These are phyloP conservation scores for Syncephalastrum sp. DNA, from an alignment of 371 early-diverging fungal species.

Conservation along the genomic window DNA sequence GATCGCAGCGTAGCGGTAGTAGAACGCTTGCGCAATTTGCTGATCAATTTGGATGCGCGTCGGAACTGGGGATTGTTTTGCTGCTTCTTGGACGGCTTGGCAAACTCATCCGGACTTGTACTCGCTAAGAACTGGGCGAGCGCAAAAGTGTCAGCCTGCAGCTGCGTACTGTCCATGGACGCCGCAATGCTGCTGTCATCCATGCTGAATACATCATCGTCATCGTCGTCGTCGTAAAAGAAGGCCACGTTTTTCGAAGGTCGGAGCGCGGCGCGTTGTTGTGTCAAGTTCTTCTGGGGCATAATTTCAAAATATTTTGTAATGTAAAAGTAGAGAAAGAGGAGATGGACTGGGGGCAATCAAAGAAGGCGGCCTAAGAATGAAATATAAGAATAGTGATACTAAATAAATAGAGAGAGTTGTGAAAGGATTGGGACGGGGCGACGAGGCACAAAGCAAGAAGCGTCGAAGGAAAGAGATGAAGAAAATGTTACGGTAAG, in stretches of 20 bases:
- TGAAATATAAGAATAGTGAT: background rate
- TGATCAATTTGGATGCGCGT: constrained; percentile 32
- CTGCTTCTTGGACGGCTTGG: constrained; percentile 6
- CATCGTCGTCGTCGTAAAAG: constrained; percentile 23
- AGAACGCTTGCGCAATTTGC: constrained; percentile 28
- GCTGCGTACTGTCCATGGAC: constrained; percentile 3
- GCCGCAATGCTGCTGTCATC: constrained; percentile 7
- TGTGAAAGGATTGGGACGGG: constrained; percentile 6
- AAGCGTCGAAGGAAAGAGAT: constrained; percentile 4
- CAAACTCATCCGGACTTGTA: constrained; percentile 40
- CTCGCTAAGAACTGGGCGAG: constrained; percentile 37
- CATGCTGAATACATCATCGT: constrained; percentile 9
- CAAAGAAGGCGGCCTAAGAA: background rate
- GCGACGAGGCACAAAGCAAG: background rate
- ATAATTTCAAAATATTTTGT: constrained; percentile 4
- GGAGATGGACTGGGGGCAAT: background rate
- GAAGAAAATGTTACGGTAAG: background rate
- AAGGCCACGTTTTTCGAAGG: constrained; percentile 18
- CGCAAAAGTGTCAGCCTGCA: constrained; percentile 22
- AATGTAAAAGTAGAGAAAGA: constrained; percentile 1
- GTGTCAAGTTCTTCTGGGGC: constrained; percentile 17
- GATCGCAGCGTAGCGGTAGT: constrained; percentile 1
- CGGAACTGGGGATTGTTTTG: constrained; percentile 19
- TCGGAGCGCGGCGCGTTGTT: constrained; percentile 14
- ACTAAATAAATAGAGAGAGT: background rate